Evolutionary conservation across 208 protist species (phyloP).

Genomic region (Hexamita inflata): DNA sequence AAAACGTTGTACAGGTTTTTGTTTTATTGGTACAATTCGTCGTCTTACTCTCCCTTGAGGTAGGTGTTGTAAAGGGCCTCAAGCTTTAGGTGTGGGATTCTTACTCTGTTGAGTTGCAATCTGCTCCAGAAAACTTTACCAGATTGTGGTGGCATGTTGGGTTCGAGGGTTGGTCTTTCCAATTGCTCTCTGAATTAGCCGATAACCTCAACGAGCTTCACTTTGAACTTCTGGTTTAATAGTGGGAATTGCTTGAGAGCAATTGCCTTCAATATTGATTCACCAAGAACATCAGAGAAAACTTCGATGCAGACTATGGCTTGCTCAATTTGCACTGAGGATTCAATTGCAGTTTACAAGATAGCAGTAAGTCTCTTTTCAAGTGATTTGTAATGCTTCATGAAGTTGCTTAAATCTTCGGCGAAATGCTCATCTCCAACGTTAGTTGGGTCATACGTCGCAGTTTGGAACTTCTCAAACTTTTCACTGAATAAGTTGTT

Average conservation of each 20-base stretch:
- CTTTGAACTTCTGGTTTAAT: not conserved
- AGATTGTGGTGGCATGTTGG: constrained; percentile 8
- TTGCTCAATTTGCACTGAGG: not conserved
- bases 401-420: constrained; percentile 9
- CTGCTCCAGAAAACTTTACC: constrained; percentile 19
- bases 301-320: not conserved
- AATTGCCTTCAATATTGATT: not conserved
- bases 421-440: not conserved
- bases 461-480: not conserved
- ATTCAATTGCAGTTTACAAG: constrained; percentile 9
- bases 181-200: not conserved
- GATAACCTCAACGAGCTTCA: not conserved
- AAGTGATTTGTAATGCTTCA: not conserved
- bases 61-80: not conserved
- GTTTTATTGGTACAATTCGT: too few relatives aligned
- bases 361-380: constrained; percentile 1
- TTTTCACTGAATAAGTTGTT: not conserved
- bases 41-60: not conserved
- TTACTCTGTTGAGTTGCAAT: not conserved
- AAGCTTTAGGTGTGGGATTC: not conserved
- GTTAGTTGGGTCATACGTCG: constrained; percentile 25
- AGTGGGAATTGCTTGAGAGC: not conserved
- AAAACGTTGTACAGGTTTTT: too few relatives aligned
- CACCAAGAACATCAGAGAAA: not conserved
- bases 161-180: not conserved